Base-by-base conservation (phyloP, 331 rosid genomes). In the Spiraea crenata region DNA sequence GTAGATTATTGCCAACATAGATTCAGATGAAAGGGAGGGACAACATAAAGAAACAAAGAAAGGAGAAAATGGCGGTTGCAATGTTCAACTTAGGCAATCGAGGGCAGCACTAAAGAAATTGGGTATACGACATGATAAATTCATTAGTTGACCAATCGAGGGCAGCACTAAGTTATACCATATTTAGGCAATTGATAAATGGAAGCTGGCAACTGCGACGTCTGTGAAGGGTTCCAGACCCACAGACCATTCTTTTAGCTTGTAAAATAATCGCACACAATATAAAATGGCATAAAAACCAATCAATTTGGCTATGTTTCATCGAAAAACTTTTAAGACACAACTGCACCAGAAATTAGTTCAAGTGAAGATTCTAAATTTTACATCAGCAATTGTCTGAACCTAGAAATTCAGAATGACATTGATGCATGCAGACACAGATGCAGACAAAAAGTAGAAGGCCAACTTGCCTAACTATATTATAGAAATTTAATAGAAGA, bases 1-100 rank as follows among this genome's bases (percentile, higher is more conserved):
- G 44, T 14, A 54, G 25, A 39, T 8, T 31, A 51, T 25, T 2
- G 31, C 35, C 45, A 50, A 41, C 6, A 73, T 20, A 31, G 15
- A 63, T 57, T 65, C 40, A 45, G 74, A 70, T 76, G 59, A 70
- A 67, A 50, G 15, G 46, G n/a, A 50, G 15, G 46, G n/a, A 15
- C 49, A 60, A 45, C 7, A 51, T 57, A 67, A 74, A 57, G 60
- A n/a, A 39, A 49, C 12, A 41, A 31, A 25, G 31, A 49, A 57
- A 25, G 44, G 48, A 37, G 63, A 55, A 34, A 3, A 45, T 39
- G 57, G 60, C 3, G 16, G 74, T 69, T 41, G 54, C 55, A 42
- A 55, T 15, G 54, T 64, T 16, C 71, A 63, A 54, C 61, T 52
- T 42, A 55, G 16, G 39, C 45, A 47, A 37, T n/a, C 47, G 3